Evolutionary conservation across 2,329 filamentous ascomycete species (phyloP), one percentile per base, ranked within the genome.

Genomic region (Simplicillium aogashimaense): DNA sequence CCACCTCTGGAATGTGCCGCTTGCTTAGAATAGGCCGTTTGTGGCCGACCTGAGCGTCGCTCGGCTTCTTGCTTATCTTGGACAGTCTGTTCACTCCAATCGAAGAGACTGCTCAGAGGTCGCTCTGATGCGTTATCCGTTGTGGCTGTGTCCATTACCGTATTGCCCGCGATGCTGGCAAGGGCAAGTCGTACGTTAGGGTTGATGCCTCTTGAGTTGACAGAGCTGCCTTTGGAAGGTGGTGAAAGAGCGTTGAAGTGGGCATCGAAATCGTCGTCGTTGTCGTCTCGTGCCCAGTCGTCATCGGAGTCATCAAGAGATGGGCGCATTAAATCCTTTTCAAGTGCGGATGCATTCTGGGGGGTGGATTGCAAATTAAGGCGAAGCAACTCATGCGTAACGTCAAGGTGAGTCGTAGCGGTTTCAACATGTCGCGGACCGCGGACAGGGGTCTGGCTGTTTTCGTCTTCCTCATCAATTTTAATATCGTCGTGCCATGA

Each of bases 21-120:
- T 49, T 86, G 83, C 58, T 87, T 88, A 12, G 79, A 80, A 54
- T 88, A 83, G 30, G 85, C 81, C 12, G 85, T 89, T 52, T 76
- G 80, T 2, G 84, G 84, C 18, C 84, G 74, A 35, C 71, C 69
- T n/a, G 72, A 72, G 31, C 71, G 70, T 20, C 73, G 73, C 43
- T 71, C 73, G 13, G 64, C 60, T 36, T 81, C 75, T 39, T 67
- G 62, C 59, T 78, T 83, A 17, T 84, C 81, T 43, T 75, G 66
- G 7, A 66, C 62, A 18, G 74, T 61, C 12, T 81, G 71, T 56
- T 89, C 85, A 36, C 80, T 78, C 83, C 83, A 87, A 57, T 89
- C 84, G 50, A 89, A 89, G 3, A 89, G 66, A 48, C 74, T 88
- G 57, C 81, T 84, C 45, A 74, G 65, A 3, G 74, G 74, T 12